A percentile compares a stretch with the other conserved stretches of the same genome.
Conservation (phyloP, 352 stramenopile genomes). For the Globisporangium splendens region DNA sequence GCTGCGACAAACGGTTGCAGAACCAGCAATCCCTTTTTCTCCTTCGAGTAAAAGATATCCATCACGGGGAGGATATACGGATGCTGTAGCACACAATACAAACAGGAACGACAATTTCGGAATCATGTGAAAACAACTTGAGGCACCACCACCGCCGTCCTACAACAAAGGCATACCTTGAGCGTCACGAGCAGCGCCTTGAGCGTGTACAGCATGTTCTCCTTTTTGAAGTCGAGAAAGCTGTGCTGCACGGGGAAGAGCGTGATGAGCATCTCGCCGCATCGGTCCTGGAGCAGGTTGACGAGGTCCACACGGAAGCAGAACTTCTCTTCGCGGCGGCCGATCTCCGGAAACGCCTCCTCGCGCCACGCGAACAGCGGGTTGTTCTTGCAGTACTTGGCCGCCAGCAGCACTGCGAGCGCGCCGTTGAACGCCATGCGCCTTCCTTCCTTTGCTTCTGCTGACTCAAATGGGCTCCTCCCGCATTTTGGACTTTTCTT, state of each 20-base stretch:
- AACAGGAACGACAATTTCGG: too few relatives aligned
- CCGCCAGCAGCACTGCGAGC: slow-evolving; percentile 67
- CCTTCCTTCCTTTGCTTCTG: slow-evolving; percentile 2
- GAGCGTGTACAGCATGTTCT: slow-evolving; percentile 60
- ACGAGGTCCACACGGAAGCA: slow-evolving; percentile 67
- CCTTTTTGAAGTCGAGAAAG: slow-evolving; percentile 57
- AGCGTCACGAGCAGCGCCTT: slow-evolving; percentile 76
- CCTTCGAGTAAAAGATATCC: slow-evolving; percentile 62
- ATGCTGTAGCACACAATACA: slow-evolving; percentile 28
- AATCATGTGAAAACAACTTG: too few relatives aligned
- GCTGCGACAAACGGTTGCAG: slow-evolving; percentile 53
- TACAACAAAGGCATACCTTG: slow-evolving; percentile 32
- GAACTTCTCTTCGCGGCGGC: slow-evolving; percentile 58
- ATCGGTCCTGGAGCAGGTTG: slow-evolving; percentile 54
- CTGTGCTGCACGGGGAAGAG: slow-evolving; percentile 52
- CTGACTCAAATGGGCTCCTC: too few relatives aligned
- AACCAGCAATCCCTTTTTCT: slow-evolving; percentile 63
- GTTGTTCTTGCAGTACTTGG: slow-evolving; percentile 67
- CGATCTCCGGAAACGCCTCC: slow-evolving; percentile 57
- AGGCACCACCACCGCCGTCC: too few relatives aligned
- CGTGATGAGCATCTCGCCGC: slow-evolving; percentile 55
- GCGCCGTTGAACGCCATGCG: slow-evolving; percentile 41
- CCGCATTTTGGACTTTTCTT: too few relatives aligned
- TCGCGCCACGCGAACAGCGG: slow-evolving; percentile 72
- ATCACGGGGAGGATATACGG: slow-evolving; percentile 67